Evolutionary conservation across 1,284 basidiomycete genomes (phyloP), one percentile per base, ranked within the genome.

Genomic region (Dichomitus squalens): DNA sequence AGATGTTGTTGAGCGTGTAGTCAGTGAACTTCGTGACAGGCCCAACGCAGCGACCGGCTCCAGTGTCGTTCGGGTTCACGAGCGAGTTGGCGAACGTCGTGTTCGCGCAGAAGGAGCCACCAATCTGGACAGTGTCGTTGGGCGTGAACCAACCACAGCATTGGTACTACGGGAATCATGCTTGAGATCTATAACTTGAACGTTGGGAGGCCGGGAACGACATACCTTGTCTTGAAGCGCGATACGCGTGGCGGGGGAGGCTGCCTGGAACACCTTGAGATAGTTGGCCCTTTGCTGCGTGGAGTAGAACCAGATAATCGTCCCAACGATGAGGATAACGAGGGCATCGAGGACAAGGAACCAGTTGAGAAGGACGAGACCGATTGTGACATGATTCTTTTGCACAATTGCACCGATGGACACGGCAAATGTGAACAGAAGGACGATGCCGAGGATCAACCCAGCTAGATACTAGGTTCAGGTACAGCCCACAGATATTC

Each of bases 81-180:
- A 72, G 70, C 51, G 72, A 72, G 52, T 82, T 72, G 48, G 85
- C 83, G 58, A 80, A 79, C 5, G 73, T 69, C 57, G 72, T 68
- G 64, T 80, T 82, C 11, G 74, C 71, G 73, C 93, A 95, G 72
- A 89, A 88, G 2, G 67, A 75, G 18, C 84, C 83, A 27, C 82
- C 81, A 25, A 86, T 75, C 53, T 79, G 82, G 41, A 80, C 77
- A 4, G 76, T 69, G 63, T 92, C 88, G 4, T 83, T 84, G 14
- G 79, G 78, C 55, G 81, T 81, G 72, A 89, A 89, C 72, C 93
- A 95, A 9, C 93, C 93, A 66, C 93, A 95, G 75, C 93, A 95
- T 55, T 75, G 71, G 67, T 92, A 80, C 89, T 92, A 58, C 16
- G 16, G 12, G 35, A 12, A 46, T 31, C 8, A 36, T 1, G 18